A percentile compares a stretch with the other conserved stretches of the same genome.
Evolutionary conservation across 129 eudicot genomes (phyloP).

Genomic region (Helianthus tuberosus): DNA sequence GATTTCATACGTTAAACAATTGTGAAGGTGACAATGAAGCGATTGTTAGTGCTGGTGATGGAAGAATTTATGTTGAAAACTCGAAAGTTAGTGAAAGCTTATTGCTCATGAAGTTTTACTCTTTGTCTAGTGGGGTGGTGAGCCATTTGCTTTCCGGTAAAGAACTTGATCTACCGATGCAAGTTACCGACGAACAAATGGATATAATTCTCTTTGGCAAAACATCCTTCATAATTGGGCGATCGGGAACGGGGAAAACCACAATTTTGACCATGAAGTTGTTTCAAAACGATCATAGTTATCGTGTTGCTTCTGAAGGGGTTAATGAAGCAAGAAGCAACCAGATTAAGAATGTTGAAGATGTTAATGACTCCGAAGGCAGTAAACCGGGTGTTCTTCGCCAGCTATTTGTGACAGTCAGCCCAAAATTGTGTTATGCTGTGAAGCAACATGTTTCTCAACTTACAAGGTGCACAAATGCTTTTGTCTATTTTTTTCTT

Average conservation of each 20-base stretch:
- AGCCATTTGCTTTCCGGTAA: constrained; percentile 62
- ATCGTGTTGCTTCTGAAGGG: constrained; percentile 46
- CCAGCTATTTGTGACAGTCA: constrained; percentile 85
- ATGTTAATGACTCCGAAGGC: constrained; percentile 2
- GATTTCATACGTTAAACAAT: constrained; percentile 23
- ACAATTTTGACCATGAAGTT: constrained; percentile 76
- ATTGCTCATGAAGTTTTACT: constrained; percentile 76
- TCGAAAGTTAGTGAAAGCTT: constrained; percentile 78
- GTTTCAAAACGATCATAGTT: constrained; percentile 49
- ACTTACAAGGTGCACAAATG: constrained; percentile 53
- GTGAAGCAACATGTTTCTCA: constrained; percentile 70
- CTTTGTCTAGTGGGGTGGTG: constrained; percentile 54
- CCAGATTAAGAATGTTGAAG: not conserved
- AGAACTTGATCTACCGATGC: constrained; percentile 63
- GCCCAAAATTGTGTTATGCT: constrained; percentile 78
- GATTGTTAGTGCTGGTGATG: constrained; percentile 29
- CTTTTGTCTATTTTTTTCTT: not conserved
- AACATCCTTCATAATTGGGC: constrained; percentile 69
- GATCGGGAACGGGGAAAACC: constrained; percentile 89
- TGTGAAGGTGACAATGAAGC: constrained; percentile 18
- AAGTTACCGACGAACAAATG: constrained; percentile 69
- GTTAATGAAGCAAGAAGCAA: constrained; percentile 16
- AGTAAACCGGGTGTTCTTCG: constrained; percentile 32
- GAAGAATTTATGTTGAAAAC: constrained; percentile 62
- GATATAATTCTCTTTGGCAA: constrained; percentile 46